phyloP scores from a whole-genome alignment of 2,329 filamentous ascomycete genomes.

The Hirsutella rhossiliensis region DNA sequence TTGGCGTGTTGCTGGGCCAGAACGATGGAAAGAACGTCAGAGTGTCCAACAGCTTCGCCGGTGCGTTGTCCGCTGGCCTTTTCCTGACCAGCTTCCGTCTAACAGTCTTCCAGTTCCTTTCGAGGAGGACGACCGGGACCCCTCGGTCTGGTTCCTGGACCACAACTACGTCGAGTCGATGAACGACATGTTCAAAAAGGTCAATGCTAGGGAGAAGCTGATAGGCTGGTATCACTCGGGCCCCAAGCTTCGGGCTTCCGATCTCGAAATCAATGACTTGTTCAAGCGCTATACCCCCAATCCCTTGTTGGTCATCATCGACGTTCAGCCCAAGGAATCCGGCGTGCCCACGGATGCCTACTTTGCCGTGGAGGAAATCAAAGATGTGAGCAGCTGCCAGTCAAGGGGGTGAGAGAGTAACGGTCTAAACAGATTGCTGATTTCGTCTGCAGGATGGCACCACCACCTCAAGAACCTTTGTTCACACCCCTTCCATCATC shows the following conservation, averaged over 20 bases:
- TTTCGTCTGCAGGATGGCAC: conserved; percentile 65
- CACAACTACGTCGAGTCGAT: conserved; percentile 99
- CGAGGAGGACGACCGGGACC: conserved; percentile 97
- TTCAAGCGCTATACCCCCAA: conserved; percentile 99
- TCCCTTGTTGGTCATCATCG: conserved; percentile 91
- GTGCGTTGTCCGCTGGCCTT: conserved; percentile 32
- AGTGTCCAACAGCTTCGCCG: conserved; percentile 98
- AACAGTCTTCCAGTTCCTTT: conserved; percentile 61
- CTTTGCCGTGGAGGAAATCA: conserved; percentile 98
- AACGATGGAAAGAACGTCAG: conserved; percentile 94
- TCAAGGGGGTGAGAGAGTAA: neutral
- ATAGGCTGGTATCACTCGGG: conserved; percentile 99
- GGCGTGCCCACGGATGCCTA: conserved; percentile 97
- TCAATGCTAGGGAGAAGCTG: conserved; percentile 96
- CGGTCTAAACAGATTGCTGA: neutral
- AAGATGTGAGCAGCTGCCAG: conserved; percentile 57
- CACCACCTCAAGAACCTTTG: conserved; percentile 92
- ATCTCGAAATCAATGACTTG: conserved; percentile 97
- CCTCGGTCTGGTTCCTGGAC: conserved; percentile 97
- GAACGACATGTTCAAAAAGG: conserved; percentile 99
- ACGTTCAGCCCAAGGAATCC: conserved; percentile 95
- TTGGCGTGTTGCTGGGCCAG: conserved; percentile 87
- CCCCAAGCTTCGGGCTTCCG: conserved; percentile 89
- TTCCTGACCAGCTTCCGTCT: conserved; percentile 4
- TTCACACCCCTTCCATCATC: conserved; percentile 96